These are phyloP conservation scores for Lipomyces starkeyi DNA, from an alignment of 805 yeast species.

Conservation along the genomic window DNA sequence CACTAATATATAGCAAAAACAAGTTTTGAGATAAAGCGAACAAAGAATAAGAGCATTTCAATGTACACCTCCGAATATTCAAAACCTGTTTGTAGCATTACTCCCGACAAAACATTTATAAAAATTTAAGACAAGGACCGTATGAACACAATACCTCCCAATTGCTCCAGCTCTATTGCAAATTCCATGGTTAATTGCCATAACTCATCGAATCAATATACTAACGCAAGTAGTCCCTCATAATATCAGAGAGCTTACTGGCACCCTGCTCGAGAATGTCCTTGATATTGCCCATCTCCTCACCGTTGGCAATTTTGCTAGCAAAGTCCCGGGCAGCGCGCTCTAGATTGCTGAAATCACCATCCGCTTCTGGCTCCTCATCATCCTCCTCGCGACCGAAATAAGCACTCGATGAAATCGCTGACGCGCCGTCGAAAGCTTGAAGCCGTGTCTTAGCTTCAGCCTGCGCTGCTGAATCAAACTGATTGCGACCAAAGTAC, in stretches of 20 bases:
- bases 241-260: conserved; percentile 77
- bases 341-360: conserved; percentile 57
- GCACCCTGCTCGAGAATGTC: conserved; percentile 96
- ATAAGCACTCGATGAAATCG: conserved; percentile 90
- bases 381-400: conserved; percentile 81
- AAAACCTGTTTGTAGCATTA: neutral
- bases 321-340: conserved; percentile 66
- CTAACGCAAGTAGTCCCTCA: conserved; percentile 66
- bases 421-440: conserved; percentile 81
- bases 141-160: neutral
- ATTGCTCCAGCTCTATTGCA: neutral
- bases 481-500: conserved; percentile 85
- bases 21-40: neutral
- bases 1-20: neutral
- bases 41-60: neutral
- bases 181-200: neutral
- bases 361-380: conserved; percentile 48
- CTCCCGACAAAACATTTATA: neutral
- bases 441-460: conserved; percentile 86
- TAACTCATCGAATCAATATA: neutral
- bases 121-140: neutral
- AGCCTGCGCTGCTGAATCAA: conserved; percentile 73
- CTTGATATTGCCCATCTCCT: conserved; percentile 85
- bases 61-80: neutral
- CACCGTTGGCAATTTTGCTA: conserved; percentile 71